A percentile compares a stretch with the other conserved stretches of the same genome.
Conservation (phyloP, 768 basidiomycete genomes). For the Galerina sulciceps region DNA sequence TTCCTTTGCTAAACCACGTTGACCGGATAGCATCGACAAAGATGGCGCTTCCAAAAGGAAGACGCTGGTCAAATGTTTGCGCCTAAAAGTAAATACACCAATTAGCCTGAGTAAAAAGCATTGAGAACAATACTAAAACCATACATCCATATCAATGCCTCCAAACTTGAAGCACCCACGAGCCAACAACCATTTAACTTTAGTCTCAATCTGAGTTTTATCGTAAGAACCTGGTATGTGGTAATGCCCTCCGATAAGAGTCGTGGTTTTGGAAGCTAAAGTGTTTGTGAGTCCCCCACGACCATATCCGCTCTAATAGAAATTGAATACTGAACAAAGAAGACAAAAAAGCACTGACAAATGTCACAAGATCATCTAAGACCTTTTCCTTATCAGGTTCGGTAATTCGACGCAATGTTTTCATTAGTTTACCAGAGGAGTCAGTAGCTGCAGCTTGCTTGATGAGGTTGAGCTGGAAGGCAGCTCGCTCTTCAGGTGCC, state of each 20-base stretch:
- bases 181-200: too few relatives aligned
- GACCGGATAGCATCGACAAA: too few relatives aligned
- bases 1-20: too few relatives aligned
- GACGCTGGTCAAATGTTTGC: too few relatives aligned
- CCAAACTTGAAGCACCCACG: too few relatives aligned
- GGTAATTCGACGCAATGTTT: not conserved
- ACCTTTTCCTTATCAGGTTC: not conserved
- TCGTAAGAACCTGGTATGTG: not conserved
- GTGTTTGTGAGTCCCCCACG: not conserved
- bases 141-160: too few relatives aligned
- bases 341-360: not conserved
- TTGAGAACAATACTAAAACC: too few relatives aligned
- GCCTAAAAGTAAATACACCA: too few relatives aligned
- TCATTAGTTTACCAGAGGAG: not conserved
- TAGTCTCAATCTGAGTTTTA: too few relatives aligned
- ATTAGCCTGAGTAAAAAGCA: too few relatives aligned
- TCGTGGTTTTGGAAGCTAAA: not conserved
- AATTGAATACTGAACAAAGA: not conserved
- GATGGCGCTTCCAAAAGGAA: too few relatives aligned
- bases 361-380: not conserved
- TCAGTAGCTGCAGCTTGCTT: not conserved
- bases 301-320: not conserved
- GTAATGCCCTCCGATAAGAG: not conserved
- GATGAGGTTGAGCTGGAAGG: not conserved
- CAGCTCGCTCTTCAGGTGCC: not conserved